These are phyloP conservation scores for Thermoascus crustaceus DNA, from an alignment of 2,329 filamentous ascomycete genomes.

Conservation along the genomic window DNA sequence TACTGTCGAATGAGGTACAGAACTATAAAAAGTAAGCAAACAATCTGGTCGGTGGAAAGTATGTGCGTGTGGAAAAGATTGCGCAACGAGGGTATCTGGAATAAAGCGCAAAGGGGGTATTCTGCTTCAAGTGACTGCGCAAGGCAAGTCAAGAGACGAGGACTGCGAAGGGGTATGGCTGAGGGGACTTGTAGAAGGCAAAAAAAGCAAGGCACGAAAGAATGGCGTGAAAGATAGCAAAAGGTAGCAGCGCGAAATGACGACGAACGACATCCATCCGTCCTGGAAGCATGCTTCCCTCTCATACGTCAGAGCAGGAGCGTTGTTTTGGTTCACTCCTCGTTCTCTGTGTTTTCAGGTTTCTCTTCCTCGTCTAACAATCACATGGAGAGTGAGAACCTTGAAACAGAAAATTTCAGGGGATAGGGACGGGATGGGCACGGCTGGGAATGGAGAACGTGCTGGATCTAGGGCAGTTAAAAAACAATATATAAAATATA, in stretches of 20 bases:
- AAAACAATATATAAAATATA: conserved; percentile 12
- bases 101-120: conserved; percentile 3
- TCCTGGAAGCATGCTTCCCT: too few species aligned
- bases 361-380: background rate
- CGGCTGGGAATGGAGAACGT: conserved; percentile 5
- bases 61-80: conserved; percentile 5
- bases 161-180: too few species aligned
- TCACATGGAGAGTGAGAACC: too few species aligned
- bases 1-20: conserved; percentile 26
- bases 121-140: background rate
- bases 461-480: background rate
- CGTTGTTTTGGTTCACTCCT: background rate
- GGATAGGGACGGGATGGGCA: conserved; percentile 3
- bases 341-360: background rate
- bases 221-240: too few species aligned
- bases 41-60: background rate
- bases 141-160: too few species aligned
- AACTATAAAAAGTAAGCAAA: conserved; percentile 17
- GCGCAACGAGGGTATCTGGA: conserved; percentile 2
- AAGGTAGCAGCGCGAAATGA: too few species aligned
- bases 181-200: too few species aligned
- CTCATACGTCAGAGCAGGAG: too few species aligned
- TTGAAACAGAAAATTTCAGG: too few species aligned
- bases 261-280: too few species aligned
- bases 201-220: too few species aligned